Evolutionary conservation across 257 asterid genomes (phyloP).

Genomic region (Solanum bulbocastanum): DNA sequence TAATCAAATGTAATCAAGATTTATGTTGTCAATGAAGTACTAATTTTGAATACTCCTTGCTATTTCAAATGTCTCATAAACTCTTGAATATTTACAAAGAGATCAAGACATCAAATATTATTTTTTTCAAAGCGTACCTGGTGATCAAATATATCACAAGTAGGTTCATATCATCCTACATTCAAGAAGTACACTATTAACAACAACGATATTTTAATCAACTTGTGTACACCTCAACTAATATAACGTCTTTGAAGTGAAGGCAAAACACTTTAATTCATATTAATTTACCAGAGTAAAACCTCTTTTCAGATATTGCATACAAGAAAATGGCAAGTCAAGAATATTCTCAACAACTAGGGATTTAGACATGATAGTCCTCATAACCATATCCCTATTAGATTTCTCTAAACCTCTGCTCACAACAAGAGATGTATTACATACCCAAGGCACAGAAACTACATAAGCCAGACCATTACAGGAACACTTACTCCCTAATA

Average conservation of each 20-base stretch:
- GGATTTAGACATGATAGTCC: conserved; percentile 29
- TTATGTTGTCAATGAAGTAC: not conserved
- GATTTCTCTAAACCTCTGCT: conserved; percentile 40
- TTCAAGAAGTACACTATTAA: not conserved
- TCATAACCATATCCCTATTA: conserved; percentile 24
- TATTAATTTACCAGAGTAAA: conserved; percentile 31
- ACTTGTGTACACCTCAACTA: not conserved
- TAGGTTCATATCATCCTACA: not conserved
- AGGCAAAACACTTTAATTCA: not conserved
- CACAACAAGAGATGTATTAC: conserved; percentile 64
- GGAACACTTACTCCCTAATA: conserved; percentile 24
- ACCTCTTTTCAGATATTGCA: conserved; percentile 52
- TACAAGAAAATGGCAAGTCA: conserved; percentile 61
- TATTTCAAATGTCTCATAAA: too few species aligned
- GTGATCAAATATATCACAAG: not conserved
- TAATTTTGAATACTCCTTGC: not conserved
- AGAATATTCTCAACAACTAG: conserved; percentile 44
- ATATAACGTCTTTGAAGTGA: not conserved
- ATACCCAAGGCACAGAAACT: conserved; percentile 74
- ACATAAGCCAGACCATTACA: conserved; percentile 40
- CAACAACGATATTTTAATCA: not conserved
- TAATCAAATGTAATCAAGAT: not conserved
- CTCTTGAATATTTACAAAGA: not conserved
- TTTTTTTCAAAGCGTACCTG: not conserved
- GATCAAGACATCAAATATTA: not conserved